Conservation (phyloP, 2,329 filamentous ascomycete species). For the Aureobasidium sp. region DNA sequence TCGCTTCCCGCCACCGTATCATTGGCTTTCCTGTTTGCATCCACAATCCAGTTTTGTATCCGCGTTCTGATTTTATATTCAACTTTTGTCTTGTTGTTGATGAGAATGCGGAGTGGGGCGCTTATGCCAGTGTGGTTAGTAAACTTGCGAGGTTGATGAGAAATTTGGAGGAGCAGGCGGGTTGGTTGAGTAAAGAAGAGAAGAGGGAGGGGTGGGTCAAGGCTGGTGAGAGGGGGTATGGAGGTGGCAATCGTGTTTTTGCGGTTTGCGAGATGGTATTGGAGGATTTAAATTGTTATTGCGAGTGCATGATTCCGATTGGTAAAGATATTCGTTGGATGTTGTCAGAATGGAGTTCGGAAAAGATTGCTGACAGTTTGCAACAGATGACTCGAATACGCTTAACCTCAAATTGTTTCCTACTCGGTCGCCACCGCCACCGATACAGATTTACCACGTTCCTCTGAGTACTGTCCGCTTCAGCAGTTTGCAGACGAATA, state of each 20-base stretch:
- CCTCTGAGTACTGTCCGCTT: constrained; percentile 61
- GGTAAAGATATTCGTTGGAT: constrained; percentile 42
- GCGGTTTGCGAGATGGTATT: constrained; percentile 78
- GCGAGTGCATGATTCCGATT: constrained; percentile 97
- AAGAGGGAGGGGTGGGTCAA: constrained; percentile 24
- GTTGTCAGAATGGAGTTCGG: not conserved
- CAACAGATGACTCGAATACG: constrained; percentile 77
- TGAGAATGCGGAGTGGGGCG: constrained; percentile 57
- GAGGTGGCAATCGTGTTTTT: constrained; percentile 42
- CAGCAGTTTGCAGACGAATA: constrained; percentile 51
- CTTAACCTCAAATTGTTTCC: constrained; percentile 96
- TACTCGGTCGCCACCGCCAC: constrained; percentile 66
- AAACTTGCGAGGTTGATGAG: constrained; percentile 80
- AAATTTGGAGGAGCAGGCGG: constrained; percentile 84
- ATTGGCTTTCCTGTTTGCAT: constrained; percentile 88
- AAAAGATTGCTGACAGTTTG: not conserved
- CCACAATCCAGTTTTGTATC: constrained; percentile 57
- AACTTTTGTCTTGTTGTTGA: constrained; percentile 86
- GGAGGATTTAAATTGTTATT: constrained; percentile 93
- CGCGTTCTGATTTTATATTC: constrained; percentile 95
- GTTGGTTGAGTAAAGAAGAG: constrained; percentile 64
- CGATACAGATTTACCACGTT: constrained; percentile 82
- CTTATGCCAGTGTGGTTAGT: constrained; percentile 60
- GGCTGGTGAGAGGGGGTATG: constrained; percentile 26
- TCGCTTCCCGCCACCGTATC: constrained; percentile 59